Evolutionary conservation across 1,284 basidiomycete genomes (phyloP).

Genomic region (Serendipita sp.): DNA sequence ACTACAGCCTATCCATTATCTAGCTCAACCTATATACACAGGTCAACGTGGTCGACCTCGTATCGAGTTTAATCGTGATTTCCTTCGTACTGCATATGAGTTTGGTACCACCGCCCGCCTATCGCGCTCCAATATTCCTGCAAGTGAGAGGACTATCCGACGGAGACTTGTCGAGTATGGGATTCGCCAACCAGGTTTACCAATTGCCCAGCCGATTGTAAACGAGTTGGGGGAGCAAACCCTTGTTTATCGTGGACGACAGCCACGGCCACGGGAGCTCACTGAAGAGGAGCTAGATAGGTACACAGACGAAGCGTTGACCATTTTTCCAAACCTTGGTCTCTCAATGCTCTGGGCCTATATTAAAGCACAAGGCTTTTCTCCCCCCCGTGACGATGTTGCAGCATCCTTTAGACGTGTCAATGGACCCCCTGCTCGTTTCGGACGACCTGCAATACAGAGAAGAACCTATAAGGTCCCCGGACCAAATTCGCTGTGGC

Average conservation of each 20-base stretch:
- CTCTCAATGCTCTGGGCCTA: conserved; percentile 19
- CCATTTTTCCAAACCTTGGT: conserved; percentile 20
- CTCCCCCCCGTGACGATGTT: conserved; percentile 17
- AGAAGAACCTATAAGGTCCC: conserved; percentile 21
- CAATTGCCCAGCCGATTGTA: conserved; percentile 11
- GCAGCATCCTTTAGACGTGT: conserved; percentile 16
- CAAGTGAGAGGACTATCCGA: conserved; percentile 13
- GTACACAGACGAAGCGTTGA: conserved; percentile 16
- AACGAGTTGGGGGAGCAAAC: conserved; percentile 11
- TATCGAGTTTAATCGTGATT: conserved; percentile 18
- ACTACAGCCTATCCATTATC: too few species aligned
- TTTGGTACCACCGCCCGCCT: conserved; percentile 16
- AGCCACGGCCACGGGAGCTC: conserved; percentile 14
- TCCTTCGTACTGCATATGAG: conserved; percentile 18
- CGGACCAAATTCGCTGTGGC: conserved; percentile 25
- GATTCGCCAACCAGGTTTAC: not conserved
- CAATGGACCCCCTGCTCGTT: conserved; percentile 17
- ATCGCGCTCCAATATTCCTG: conserved; percentile 15
- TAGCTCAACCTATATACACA: not conserved
- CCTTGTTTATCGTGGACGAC: not conserved
- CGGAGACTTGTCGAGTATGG: conserved; percentile 17
- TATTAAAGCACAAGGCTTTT: conserved; percentile 18
- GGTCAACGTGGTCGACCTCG: conserved; percentile 15
- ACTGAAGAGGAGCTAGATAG: conserved; percentile 20
- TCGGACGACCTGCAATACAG: conserved; percentile 18